These are phyloP conservation scores for Pythium brachiatum DNA, from an alignment of 352 stramenopile species.

Conservation along the genomic window DNA sequence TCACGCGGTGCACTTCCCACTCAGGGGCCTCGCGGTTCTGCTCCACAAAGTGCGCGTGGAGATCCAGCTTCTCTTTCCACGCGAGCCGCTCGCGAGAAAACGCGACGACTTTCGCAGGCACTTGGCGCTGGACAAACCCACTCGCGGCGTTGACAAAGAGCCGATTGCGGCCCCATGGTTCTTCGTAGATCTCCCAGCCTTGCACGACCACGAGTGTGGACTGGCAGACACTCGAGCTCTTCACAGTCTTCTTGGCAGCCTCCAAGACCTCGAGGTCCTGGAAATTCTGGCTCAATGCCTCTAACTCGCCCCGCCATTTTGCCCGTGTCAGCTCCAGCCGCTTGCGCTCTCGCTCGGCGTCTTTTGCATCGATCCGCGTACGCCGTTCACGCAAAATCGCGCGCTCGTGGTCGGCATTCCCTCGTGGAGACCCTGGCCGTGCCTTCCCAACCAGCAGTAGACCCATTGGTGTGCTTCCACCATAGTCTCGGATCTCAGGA, in stretches of 20 bases:
- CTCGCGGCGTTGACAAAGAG: constrained; percentile 60
- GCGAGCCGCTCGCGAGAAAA: constrained; percentile 35
- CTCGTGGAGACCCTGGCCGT: constrained; percentile 57
- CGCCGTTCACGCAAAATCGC: constrained; percentile 30
- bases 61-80: constrained; percentile 67
- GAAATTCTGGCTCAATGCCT: constrained; percentile 43
- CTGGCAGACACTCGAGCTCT: constrained; percentile 5
- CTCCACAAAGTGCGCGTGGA: constrained; percentile 49
- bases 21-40: constrained; percentile 39
- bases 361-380: constrained; percentile 29
- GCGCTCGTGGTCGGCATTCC: constrained; percentile 33
- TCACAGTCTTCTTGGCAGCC: constrained; percentile 34
- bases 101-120: constrained; percentile 40
- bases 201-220: not conserved
- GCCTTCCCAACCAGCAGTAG: constrained; percentile 48
- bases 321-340: constrained; percentile 30
- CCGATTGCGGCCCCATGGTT: constrained; percentile 53
- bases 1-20: constrained; percentile 64
- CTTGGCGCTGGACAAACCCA: constrained; percentile 64
- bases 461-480: constrained; percentile 33
- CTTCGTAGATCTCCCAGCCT: constrained; percentile 52
- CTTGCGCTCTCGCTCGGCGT: constrained; percentile 33
- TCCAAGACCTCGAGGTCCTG: constrained; percentile 53
- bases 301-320: constrained; percentile 43
- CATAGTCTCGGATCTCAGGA: constrained; percentile 51